Evolutionary conservation across 192 early-diverging fungal genomes (phyloP).

Genomic region (Pilobolus umbonatus): DNA sequence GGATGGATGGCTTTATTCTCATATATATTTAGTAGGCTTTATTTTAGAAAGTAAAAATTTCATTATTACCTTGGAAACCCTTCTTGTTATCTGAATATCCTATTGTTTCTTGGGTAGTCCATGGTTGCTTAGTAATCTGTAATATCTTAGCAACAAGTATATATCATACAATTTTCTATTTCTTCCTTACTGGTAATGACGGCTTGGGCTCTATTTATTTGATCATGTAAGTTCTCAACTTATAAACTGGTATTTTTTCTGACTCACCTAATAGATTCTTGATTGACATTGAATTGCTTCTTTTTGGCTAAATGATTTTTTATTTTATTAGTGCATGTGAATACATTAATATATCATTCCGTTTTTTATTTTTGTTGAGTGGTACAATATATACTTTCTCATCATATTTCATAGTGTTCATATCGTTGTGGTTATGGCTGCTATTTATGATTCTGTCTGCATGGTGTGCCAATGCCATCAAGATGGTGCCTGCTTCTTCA

Average conservation of each 20-base stretch:
- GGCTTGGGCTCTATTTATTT: background rate
- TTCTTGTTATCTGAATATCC: background rate
- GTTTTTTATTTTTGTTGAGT: background rate
- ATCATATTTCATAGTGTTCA: background rate
- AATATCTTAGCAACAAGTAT: background rate
- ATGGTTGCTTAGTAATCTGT: background rate
- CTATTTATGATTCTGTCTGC: background rate
- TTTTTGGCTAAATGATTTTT: conserved; percentile 6
- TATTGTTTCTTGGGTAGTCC: conserved; percentile 6
- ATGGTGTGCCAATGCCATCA: conserved; percentile 11
- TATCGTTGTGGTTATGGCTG: background rate
- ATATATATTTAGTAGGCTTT: background rate
- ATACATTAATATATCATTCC: background rate
- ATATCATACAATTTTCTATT: background rate
- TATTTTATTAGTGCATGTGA: too few relatives aligned
- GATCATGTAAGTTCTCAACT: background rate
- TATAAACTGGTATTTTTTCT: background rate
- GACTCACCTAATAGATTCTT: conserved; percentile 9
- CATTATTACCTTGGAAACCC: conserved; percentile 2
- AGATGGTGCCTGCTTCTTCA: conserved; percentile 11
- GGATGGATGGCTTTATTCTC: background rate
- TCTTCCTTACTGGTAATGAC: background rate
- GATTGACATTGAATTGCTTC: conserved; percentile 14
- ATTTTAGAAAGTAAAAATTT: background rate
- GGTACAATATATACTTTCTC: background rate